phyloP scores from a whole-genome alignment of 2,329 filamentous ascomycete genomes.

The Botrytis tulipae region DNA sequence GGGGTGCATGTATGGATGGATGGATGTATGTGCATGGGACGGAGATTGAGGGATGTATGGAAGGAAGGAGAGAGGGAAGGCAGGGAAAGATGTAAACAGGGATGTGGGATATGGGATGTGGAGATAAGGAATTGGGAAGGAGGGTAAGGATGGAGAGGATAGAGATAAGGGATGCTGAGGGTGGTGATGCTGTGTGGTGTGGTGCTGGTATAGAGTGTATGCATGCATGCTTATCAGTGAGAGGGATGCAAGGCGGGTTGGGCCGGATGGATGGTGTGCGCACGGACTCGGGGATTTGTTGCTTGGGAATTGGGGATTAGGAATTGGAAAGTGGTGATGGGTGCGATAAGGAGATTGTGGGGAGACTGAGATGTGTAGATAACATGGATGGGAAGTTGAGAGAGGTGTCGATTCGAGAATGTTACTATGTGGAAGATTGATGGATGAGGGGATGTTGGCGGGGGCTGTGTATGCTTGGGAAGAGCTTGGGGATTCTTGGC shows the following conservation, averaged over 20 bases:
- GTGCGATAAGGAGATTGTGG: not conserved
- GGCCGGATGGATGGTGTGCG: not conserved
- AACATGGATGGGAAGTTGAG: not conserved
- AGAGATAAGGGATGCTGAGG: not conserved
- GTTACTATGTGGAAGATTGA: not conserved
- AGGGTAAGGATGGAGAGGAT: not conserved
- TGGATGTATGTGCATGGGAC: not conserved
- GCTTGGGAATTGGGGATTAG: not conserved
- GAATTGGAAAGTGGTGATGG: not conserved
- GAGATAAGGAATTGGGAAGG: not conserved
- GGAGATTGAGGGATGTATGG: not conserved
- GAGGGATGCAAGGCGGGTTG: not conserved
- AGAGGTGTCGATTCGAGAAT: not conserved
- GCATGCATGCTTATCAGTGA: conserved; percentile 8
- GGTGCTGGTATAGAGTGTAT: not conserved
- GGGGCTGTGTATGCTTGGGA: not conserved
- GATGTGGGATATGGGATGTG: not conserved
- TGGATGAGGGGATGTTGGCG: not conserved
- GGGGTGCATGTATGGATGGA: conserved; percentile 1
- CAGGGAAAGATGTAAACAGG: not conserved
- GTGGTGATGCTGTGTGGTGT: not conserved
- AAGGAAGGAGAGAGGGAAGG: not conserved
- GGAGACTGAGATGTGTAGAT: not conserved
- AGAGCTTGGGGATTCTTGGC: not conserved
- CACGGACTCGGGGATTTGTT: conserved; percentile 6